These are phyloP conservation scores for Tetracladium maxilliforme DNA, from an alignment of 2,329 filamentous ascomycete species.

Conservation along the genomic window DNA sequence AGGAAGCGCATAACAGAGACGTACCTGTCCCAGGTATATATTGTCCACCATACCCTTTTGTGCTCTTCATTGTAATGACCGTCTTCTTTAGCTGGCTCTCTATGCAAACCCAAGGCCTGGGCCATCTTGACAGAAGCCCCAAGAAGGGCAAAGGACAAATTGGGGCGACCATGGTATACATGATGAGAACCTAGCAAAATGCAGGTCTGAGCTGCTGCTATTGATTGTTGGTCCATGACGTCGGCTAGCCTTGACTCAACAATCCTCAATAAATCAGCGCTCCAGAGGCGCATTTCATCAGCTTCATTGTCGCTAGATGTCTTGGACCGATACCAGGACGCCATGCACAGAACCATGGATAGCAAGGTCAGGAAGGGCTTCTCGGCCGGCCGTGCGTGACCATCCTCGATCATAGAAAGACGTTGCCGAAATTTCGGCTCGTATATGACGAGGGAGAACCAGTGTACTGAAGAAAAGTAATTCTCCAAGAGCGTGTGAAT, in stretches of 20 bases:
- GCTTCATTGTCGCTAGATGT: slow-evolving; percentile 3
- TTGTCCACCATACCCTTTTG: slow-evolving; percentile 7
- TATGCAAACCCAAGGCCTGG: slow-evolving; percentile 6
- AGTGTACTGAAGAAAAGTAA: slow-evolving; percentile 25
- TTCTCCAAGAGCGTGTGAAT: slow-evolving; percentile 19
- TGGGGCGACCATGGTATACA: slow-evolving; percentile 24
- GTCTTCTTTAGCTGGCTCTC: slow-evolving; percentile 3
- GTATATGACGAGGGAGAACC: slow-evolving; percentile 26
- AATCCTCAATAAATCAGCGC: slow-evolving; percentile 9
- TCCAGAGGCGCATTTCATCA: slow-evolving; percentile 8
- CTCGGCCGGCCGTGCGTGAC: slow-evolving; percentile 16
- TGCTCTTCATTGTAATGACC: slow-evolving; percentile 4
- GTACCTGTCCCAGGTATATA: slow-evolving; percentile 8
- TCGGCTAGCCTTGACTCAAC: slow-evolving; percentile 19
- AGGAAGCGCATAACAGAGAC: too few species aligned
- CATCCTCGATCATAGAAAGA: slow-evolving; percentile 14
- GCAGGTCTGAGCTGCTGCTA: slow-evolving; percentile 20
- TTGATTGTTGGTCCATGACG: slow-evolving; percentile 21
- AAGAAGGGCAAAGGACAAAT: slow-evolving; percentile 17
- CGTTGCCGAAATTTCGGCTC: slow-evolving; percentile 21
- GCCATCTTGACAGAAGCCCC: slow-evolving; percentile 5
- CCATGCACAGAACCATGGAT: slow-evolving; percentile 20
- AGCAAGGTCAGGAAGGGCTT: slow-evolving; percentile 20
- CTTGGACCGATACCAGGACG: slow-evolving; percentile 20
- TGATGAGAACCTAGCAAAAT: slow-evolving; percentile 23